Evolutionary conservation across 768 basidiomycete species (phyloP), one percentile per base, ranked within the genome.

Genomic region (Podaxis rugospora): DNA sequence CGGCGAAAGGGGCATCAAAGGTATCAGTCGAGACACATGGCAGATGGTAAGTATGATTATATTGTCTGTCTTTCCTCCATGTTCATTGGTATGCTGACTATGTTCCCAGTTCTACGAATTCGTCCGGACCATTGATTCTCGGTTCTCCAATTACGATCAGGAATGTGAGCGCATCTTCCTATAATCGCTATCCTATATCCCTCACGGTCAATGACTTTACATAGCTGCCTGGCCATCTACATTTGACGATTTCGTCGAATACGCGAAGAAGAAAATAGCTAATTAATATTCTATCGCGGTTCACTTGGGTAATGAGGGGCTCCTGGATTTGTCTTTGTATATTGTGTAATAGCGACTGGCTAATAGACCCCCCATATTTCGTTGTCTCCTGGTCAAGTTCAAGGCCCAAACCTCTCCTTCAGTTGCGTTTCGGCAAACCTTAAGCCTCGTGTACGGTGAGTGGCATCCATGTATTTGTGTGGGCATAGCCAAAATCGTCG

Each of bases 1-100:
- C 70, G 73, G 70, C 35, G 75, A 81, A 68, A 87, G 83, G 64
- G 86, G 85, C 1, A 78, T 78, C 21, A 89, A 89, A 69, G 92
- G 91, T 4, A 81, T 95, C 35, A 93, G 90, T 75, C 92, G 90
- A 74, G 93, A 93, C 74, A 91, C 90, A 16, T 94, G 92, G 93
- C 73, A 79, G 55, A 93, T 94, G 92, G 92, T 90, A 52, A 46
- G 86, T 74, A 13, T 28, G 39, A 28, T 55, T 55, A 37, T 51
- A 27, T 40, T 35, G 32, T 51, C 14, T 50, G 53, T 14, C 6
- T 18, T 51, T 21, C 51, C 32, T 25, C 9, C 37, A n/a, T 62
- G 44, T 42, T 18, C 25, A 23, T 35, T 55, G 25, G 39, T 50
- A 40, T 55, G 54, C 52, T 35, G 57, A 57, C 55, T 55, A 27